These are phyloP conservation scores for Lablab purpureus DNA, from an alignment of 306 rosid species.

Conservation along the genomic window DNA sequence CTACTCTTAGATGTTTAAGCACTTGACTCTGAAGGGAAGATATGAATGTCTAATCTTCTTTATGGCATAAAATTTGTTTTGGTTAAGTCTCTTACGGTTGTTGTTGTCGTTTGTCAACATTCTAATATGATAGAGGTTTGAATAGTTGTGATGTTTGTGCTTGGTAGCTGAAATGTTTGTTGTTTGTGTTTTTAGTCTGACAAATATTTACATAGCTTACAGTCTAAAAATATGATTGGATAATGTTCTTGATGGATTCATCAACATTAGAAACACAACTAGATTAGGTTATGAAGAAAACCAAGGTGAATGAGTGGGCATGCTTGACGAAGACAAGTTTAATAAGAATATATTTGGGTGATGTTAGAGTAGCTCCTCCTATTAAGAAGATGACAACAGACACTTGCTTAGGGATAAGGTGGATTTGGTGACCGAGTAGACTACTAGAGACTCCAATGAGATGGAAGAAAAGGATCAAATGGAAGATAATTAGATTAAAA, in stretches of 20 bases:
- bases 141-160: slow-evolving; percentile 26
- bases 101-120: background rate
- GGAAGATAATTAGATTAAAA: slow-evolving; percentile 9
- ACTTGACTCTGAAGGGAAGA: slow-evolving; percentile 11
- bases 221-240: background rate
- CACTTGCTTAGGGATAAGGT: background rate
- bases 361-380: slow-evolving; percentile 29
- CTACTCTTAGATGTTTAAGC: background rate
- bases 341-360: slow-evolving; percentile 8
- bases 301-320: slow-evolving; percentile 19
- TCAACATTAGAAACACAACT: background rate
- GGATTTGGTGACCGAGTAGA: slow-evolving; percentile 10
- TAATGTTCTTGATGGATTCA: slow-evolving; percentile 2
- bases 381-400: background rate
- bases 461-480: slow-evolving; percentile 16
- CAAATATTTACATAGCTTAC: background rate
- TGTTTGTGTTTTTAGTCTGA: background rate
- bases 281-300: slow-evolving; percentile 9
- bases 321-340: slow-evolving; percentile 1
- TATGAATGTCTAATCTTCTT: background rate
- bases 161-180: background rate
- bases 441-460: slow-evolving; percentile 2
- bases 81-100: slow-evolving; percentile 7
- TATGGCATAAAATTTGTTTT: background rate
- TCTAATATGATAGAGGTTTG: slow-evolving; percentile 1